Evolutionary conservation across 2,329 filamentous ascomycete species (phyloP), one percentile per base, ranked within the genome.

Genomic region (Bipolaris cookei): DNA sequence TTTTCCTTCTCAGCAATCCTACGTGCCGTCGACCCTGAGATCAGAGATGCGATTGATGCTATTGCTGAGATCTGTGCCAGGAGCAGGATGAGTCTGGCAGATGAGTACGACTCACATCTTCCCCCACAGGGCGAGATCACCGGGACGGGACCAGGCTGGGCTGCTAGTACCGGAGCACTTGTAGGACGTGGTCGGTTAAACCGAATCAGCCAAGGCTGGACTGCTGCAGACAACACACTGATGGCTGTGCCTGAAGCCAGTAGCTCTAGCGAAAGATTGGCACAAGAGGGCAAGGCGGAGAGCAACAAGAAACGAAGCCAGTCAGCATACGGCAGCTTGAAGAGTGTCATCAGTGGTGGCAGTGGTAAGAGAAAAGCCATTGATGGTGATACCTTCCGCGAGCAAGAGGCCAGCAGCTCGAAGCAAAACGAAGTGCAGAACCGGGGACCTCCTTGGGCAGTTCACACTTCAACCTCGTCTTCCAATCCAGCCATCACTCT

Each of bases 51-150:
- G 8, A 79, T 88, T 51, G 83, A 87, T 66, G 83, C 84, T 14
- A 88, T 88, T 63, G 84, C 85, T 21, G 84, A 87, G 64, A 87
- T 88, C 58, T 86, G 84, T 63, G 85, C 86, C 3, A 79, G 84
- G 57, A 88, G 84, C 71, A 82, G 82, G 62, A 76, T 87, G 67
- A 87, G 84, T 64, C 74, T 88, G 57, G 84, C 86, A 8, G 84
- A 88, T 65, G 85, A 88, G 68, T 86, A 88, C 68, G 82, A 81
- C 32, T 84, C 84, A 41, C 86, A 88, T 70, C 80, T 87, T 34
- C 85, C 86, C 20, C 86, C 86, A 0, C 76, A 86, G 52, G 85
- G 84, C 37, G 84, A 87, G 69, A 86, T 87, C 61, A 74, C 71
- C 11, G 63, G 63, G 8, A 54, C 65, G 1, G 68, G 69, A 0